Conservation (phyloP, 2,329 filamentous ascomycete genomes). For the Neoscytalidium dimidiatum region DNA sequence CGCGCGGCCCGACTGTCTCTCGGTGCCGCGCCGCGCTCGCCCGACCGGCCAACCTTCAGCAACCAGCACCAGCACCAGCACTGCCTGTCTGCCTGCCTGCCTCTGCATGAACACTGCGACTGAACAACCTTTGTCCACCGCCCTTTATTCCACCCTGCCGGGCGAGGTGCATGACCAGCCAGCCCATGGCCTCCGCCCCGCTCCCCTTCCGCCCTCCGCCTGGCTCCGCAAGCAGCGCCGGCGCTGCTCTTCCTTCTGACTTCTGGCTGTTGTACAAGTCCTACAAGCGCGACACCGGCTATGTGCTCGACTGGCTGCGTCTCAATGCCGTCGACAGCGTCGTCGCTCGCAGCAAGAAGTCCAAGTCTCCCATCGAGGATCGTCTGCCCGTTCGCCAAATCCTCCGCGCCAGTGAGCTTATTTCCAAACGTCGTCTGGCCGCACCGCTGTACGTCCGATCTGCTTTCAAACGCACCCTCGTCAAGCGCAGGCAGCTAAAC, state of each 20-base stretch:
- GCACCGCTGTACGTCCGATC: not conserved
- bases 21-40: no score
- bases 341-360: not conserved
- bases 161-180: not conserved
- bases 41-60: no score
- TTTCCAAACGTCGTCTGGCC: not conserved
- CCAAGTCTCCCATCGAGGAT: not conserved
- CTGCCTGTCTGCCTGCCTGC: no score
- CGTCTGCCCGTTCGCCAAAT: not conserved
- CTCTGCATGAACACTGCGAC: not conserved
- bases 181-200: not conserved
- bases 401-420: constrained; percentile 1
- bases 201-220: not conserved
- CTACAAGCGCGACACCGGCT: constrained; percentile 3
- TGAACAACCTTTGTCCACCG: not conserved
- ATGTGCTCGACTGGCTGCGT: constrained; percentile 1
- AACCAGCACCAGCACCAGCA: no score
- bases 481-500: constrained; percentile 5
- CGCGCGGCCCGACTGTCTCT: no score
- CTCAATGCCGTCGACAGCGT: not conserved
- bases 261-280: constrained; percentile 11
- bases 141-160: not conserved
- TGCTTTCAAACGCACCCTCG: constrained; percentile 11
- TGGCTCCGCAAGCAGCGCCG: not conserved
- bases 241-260: not conserved